phyloP scores from a whole-genome alignment of 2,329 filamentous ascomycete species.

The Biscogniauxia marginata region DNA sequence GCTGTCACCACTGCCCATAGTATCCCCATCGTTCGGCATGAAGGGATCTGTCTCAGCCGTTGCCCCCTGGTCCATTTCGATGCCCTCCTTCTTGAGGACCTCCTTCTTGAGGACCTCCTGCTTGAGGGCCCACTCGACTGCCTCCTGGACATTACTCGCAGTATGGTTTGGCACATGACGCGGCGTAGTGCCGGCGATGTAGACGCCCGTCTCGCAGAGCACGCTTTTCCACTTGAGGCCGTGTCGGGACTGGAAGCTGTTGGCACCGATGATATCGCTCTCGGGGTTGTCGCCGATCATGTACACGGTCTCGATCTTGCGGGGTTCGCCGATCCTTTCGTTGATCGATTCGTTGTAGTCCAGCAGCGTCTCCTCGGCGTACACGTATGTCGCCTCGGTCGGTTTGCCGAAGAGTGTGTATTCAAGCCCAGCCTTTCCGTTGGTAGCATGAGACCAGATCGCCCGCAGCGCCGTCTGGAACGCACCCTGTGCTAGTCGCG shows the following conservation, averaged over 20 bases:
- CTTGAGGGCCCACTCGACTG: slow-evolving; percentile 60
- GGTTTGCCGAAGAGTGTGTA: slow-evolving; percentile 67
- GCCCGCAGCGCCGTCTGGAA: slow-evolving; percentile 65
- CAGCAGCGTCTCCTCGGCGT: slow-evolving; percentile 59
- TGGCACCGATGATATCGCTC: slow-evolving; percentile 69
- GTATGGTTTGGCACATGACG: slow-evolving; percentile 54
- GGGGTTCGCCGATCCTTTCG: background rate
- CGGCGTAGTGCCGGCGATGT: slow-evolving; percentile 43
- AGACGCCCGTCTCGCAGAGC: slow-evolving; percentile 68
- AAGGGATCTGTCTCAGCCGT: background rate
- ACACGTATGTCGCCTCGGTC: slow-evolving; percentile 60
- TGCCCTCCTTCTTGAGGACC: slow-evolving; percentile 6
- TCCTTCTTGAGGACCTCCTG: slow-evolving; percentile 4
- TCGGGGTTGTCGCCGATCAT: slow-evolving; percentile 72
- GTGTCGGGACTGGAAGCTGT: slow-evolving; percentile 53
- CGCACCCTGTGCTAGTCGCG: slow-evolving; percentile 68
- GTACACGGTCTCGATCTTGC: slow-evolving; percentile 55
- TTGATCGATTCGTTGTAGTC: slow-evolving; percentile 20
- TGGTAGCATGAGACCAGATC: slow-evolving; percentile 52
- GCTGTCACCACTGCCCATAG: background rate
- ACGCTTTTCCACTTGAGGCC: slow-evolving; percentile 64
- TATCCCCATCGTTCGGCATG: background rate
- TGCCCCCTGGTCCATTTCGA: background rate
- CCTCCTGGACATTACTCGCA: slow-evolving; percentile 60
- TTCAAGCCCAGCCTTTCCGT: slow-evolving; percentile 43